phyloP scores from a whole-genome alignment of 305 asterid species.

The Fraxinus dipetala region DNA sequence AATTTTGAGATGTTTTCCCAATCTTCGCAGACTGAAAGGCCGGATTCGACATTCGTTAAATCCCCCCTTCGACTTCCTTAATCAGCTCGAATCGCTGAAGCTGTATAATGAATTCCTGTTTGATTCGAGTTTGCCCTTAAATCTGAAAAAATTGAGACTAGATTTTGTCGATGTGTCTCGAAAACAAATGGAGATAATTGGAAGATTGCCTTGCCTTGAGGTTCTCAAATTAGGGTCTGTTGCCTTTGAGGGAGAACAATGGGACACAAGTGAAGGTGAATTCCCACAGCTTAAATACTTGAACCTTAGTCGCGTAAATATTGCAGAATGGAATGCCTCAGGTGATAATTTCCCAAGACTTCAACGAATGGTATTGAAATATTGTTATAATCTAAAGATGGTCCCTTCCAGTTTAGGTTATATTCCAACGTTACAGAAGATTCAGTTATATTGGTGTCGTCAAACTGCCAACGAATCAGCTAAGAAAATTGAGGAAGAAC shows the following conservation, averaged over 20 bases:
- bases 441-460: neutral
- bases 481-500: no score
- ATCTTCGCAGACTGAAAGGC: no score
- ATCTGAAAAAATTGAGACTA: conserved; percentile 10
- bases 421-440: neutral
- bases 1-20: no score
- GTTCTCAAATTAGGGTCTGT: neutral
- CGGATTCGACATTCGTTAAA: neutral
- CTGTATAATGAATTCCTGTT: no score
- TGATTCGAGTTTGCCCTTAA: neutral
- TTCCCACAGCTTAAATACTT: no score
- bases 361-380: neutral
- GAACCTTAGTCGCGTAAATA: no score
- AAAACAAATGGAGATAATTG: neutral
- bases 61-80: neutral
- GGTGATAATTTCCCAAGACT: neutral
- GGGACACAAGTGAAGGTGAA: neutral
- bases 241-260: neutral
- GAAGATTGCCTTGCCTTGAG: neutral
- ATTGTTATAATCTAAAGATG: neutral
- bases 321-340: no score
- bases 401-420: neutral
- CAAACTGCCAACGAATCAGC: no score
- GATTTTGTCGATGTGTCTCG: rapidly evolving
- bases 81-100: neutral